These are phyloP conservation scores for Rhodotorula toruloides DNA, from an alignment of 768 basidiomycete genomes.

Conservation along the genomic window DNA sequence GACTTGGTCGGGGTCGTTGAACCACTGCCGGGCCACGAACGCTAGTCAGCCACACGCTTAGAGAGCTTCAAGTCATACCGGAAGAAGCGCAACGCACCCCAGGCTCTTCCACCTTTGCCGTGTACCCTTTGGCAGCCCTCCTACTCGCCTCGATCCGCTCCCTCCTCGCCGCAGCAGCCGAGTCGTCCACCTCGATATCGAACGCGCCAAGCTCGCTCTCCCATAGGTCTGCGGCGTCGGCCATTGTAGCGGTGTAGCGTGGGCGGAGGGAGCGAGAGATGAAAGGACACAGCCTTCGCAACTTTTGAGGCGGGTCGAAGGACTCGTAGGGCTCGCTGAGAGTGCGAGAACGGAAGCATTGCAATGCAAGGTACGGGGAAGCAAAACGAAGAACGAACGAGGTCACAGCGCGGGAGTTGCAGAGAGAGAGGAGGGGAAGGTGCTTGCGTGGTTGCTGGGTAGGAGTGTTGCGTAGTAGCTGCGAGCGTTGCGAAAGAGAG, in stretches of 20 bases:
- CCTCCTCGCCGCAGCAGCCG: not conserved
- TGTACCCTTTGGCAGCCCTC: not conserved
- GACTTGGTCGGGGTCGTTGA: not conserved
- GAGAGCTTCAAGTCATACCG: rapidly evolving
- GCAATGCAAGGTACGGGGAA: no score
- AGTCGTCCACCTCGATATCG: conserved; percentile 7
- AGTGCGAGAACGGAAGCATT: no score
- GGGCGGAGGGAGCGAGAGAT: no score
- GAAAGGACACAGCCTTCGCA: no score
- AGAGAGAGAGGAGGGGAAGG: no score
- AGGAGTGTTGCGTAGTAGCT: no score
- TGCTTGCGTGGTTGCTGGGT: no score
- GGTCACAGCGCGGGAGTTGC: no score
- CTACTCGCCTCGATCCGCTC: conserved; percentile 2
- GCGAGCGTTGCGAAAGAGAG: no score
- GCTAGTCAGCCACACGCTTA: not conserved
- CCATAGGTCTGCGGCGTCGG: not conserved
- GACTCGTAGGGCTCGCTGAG: no score
- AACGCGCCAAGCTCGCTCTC: not conserved
- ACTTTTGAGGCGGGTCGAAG: no score
- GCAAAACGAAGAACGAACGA: no score
- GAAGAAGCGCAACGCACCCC: not conserved
- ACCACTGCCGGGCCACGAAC: conserved; percentile 6
- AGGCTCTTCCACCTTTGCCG: conserved; percentile 6
- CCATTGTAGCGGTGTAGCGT: not conserved